Evolutionary conservation across 331 rosid species (phyloP).

Genomic region (Malus hybrid): DNA sequence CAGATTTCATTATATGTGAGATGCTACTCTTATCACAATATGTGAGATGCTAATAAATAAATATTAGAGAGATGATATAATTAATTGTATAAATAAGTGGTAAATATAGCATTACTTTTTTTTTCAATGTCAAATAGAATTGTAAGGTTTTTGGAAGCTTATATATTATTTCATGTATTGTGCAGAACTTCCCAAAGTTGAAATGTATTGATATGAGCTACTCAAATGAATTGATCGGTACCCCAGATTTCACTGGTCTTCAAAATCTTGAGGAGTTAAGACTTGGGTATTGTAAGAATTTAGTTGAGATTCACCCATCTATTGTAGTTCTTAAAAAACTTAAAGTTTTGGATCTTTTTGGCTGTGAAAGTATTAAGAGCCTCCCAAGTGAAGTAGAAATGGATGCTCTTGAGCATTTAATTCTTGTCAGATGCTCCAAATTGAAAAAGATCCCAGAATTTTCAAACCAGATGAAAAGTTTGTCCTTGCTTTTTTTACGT

Average conservation of each 20-base stretch:
- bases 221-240: neutral
- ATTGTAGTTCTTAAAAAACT: neutral
- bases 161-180: too few relatives aligned
- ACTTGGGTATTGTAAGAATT: rapidly evolving
- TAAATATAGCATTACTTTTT: too few relatives aligned
- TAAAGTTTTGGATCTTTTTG: neutral
- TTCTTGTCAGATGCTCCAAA: neutral
- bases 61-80: too few relatives aligned
- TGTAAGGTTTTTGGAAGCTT: too few relatives aligned
- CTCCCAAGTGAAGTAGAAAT: neutral
- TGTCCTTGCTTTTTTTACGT: neutral
- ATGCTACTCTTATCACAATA: too few relatives aligned
- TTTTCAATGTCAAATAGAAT: too few relatives aligned
- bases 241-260: neutral
- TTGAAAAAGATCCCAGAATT: neutral
- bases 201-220: neutral
- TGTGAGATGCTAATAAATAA: too few relatives aligned
- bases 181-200: neutral
- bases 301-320: neutral
- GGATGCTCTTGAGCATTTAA: neutral
- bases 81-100: too few relatives aligned
- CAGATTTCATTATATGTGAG: too few relatives aligned
- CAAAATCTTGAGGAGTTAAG: neutral
- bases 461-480: neutral
- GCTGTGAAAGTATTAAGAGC: neutral